A percentile compares a stretch with the other conserved stretches of the same genome.
phyloP scores from a whole-genome alignment of 257 asterid genomes.

The Gardenia jasminoides region DNA sequence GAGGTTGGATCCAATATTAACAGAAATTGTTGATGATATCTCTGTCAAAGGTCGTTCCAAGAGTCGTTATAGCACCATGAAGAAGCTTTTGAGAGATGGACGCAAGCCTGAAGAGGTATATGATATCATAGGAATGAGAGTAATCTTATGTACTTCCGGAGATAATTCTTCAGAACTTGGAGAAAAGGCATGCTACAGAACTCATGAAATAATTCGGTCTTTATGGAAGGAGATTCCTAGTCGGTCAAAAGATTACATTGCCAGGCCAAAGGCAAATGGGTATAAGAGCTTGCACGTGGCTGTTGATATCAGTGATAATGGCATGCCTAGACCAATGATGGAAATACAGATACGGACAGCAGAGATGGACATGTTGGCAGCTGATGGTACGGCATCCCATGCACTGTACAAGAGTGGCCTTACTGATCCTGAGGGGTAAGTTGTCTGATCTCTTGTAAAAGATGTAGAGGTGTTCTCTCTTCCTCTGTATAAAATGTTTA shows the following conservation, averaged over 20 bases:
- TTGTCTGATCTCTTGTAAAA: neutral
- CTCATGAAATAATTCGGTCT: slow-evolving; percentile 64
- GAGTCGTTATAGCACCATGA: slow-evolving; percentile 94
- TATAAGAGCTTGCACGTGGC: slow-evolving; percentile 92
- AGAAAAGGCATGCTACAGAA: slow-evolving; percentile 80
- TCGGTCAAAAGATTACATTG: slow-evolving; percentile 85
- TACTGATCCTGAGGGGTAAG: slow-evolving; percentile 82
- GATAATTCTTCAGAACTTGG: slow-evolving; percentile 40
- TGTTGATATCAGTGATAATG: slow-evolving; percentile 61
- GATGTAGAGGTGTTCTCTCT: too few species aligned
- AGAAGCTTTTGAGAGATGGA: slow-evolving; percentile 82
- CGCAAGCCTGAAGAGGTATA: slow-evolving; percentile 89
- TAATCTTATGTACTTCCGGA: slow-evolving; percentile 54
- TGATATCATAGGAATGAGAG: slow-evolving; percentile 80
- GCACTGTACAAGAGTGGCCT: slow-evolving; percentile 91
- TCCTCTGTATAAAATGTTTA: neutral
- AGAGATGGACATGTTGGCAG: slow-evolving; percentile 87
- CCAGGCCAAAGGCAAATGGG: slow-evolving; percentile 77
- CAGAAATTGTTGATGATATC: slow-evolving; percentile 45
- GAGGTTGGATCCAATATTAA: slow-evolving; percentile 47
- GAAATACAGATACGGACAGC: slow-evolving; percentile 89
- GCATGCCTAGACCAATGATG: slow-evolving; percentile 61
- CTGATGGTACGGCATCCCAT: slow-evolving; percentile 93
- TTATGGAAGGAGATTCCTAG: slow-evolving; percentile 76
- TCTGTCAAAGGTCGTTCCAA: slow-evolving; percentile 77